Conservation (phyloP, 805 yeast species). For the Dipodascopsis uninucleata region DNA sequence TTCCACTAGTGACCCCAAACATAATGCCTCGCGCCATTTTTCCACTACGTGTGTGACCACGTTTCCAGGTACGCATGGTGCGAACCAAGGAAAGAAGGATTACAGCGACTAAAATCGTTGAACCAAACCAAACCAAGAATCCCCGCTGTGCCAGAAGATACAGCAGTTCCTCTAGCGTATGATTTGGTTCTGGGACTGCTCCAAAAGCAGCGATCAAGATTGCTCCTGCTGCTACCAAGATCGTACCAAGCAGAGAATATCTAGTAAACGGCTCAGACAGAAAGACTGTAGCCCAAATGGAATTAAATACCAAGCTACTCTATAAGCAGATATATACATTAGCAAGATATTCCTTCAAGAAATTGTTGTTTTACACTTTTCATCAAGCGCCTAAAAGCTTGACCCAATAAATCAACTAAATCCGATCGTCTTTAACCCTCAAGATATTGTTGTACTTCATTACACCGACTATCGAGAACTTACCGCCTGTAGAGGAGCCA, state of each 20-base stretch:
- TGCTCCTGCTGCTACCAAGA: constrained; percentile 69
- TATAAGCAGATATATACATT: too few relatives aligned
- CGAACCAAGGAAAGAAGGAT: constrained; percentile 18
- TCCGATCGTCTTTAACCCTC: background rate
- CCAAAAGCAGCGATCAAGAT: constrained; percentile 73
- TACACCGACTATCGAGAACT: background rate
- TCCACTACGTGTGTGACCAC: constrained; percentile 27
- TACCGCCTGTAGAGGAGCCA: constrained; percentile 79
- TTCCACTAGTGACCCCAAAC: constrained; percentile 69
- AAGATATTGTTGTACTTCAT: background rate
- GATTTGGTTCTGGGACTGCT: constrained; percentile 51
- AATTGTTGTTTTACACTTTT: too few relatives aligned
- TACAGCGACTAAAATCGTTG: constrained; percentile 33
- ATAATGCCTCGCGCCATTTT: constrained; percentile 51
- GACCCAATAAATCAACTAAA: background rate
- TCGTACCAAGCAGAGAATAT: constrained; percentile 59
- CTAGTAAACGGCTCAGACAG: constrained; percentile 65
- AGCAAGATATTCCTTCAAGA: too few relatives aligned
- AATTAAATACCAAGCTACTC: constrained; percentile 76
- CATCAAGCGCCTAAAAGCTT: too few relatives aligned
- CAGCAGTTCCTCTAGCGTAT: constrained; percentile 47
- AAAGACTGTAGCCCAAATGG: constrained; percentile 63
- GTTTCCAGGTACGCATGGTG: constrained; percentile 27
- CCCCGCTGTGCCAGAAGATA: constrained; percentile 42
- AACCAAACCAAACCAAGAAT: constrained; percentile 57